These are phyloP conservation scores for Forsythia viridissima DNA, from an alignment of 257 asterid species.

Conservation along the genomic window DNA sequence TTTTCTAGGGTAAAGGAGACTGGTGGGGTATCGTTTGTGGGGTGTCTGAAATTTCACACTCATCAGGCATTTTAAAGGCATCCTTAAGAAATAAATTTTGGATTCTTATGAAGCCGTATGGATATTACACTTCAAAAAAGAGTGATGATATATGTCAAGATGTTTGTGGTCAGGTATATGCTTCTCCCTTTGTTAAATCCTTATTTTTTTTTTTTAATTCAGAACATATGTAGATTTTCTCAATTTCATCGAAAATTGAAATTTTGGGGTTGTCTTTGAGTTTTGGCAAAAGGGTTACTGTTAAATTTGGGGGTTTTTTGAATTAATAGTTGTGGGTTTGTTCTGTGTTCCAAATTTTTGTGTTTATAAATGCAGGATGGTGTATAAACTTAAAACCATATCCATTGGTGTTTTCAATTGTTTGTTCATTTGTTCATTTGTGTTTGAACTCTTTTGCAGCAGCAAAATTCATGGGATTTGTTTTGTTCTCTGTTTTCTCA, in stretches of 20 bases:
- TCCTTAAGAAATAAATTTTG: neutral
- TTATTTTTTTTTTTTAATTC: neutral
- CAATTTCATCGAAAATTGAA: neutral
- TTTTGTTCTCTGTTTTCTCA: neutral
- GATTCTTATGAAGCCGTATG: conserved; percentile 35
- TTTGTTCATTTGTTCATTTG: too few species aligned
- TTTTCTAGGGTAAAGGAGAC: too few species aligned
- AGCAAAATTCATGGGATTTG: neutral
- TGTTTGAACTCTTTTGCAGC: neutral
- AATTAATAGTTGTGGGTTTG: neutral
- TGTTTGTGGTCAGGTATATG: conserved; percentile 10
- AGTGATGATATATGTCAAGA: conserved; percentile 10
- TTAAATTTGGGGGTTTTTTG: neutral
- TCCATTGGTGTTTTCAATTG: too few species aligned
- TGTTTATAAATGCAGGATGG: neutral
- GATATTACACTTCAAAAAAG: conserved; percentile 5
- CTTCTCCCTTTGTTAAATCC: neutral
- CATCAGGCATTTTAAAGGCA: conserved; percentile 15
- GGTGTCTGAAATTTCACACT: neutral
- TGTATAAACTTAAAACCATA: neutral
- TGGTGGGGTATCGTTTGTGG: neutral
- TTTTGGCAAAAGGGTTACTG: neutral
- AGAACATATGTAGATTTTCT: neutral
- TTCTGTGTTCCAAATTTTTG: neutral
- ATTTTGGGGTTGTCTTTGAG: neutral